Percentiles rank a stretch among this genome's conserved stretches.
phyloP scores from a whole-genome alignment of 2,329 filamentous ascomycete species.

The Colletotrichum tropicicola region DNA sequence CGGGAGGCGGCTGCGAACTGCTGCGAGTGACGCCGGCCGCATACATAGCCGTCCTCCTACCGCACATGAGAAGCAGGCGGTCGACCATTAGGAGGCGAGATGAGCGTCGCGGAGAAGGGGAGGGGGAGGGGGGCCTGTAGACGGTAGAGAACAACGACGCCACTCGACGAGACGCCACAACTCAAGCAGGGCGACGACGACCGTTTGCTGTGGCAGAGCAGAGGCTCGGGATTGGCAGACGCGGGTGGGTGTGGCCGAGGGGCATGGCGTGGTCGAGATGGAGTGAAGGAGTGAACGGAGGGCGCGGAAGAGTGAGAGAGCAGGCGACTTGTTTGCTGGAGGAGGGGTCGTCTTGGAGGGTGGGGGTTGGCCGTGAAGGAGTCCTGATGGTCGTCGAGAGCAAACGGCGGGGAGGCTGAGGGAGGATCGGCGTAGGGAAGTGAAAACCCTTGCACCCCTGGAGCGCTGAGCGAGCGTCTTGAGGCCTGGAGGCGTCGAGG shows the following conservation, averaged over 20 bases:
- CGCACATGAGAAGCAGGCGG: not conserved
- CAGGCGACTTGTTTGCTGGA: not conserved
- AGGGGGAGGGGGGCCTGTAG: not conserved
- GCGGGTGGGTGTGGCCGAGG: conserved; percentile 1
- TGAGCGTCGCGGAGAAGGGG: too few species aligned
- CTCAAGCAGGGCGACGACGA: not conserved
- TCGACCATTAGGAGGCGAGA: not conserved
- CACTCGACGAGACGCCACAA: conserved; percentile 3
- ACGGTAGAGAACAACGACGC: not conserved
- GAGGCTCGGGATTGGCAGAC: not conserved
- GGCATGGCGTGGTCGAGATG: not conserved
- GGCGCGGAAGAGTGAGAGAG: conserved; percentile 6
- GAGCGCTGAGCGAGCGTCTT: not conserved
- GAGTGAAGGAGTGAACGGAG: conserved; percentile 10
- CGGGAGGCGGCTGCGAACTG: conserved; percentile 23
- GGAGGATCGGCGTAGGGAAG: conserved; percentile 16
- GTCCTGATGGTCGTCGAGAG: not conserved
- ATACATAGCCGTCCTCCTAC: conserved; percentile 8
- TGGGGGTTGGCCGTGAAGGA: conserved; percentile 17
- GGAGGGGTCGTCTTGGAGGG: conserved; percentile 10
- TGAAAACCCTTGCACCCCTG: conserved; percentile 4
- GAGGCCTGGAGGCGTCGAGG: conserved; percentile 7
- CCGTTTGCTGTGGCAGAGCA: not conserved
- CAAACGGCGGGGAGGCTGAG: conserved; percentile 24
- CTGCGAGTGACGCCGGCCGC: conserved; percentile 18